These are phyloP conservation scores for Drosera capensis DNA, from an alignment of 148 eudicot species.

Conservation along the genomic window DNA sequence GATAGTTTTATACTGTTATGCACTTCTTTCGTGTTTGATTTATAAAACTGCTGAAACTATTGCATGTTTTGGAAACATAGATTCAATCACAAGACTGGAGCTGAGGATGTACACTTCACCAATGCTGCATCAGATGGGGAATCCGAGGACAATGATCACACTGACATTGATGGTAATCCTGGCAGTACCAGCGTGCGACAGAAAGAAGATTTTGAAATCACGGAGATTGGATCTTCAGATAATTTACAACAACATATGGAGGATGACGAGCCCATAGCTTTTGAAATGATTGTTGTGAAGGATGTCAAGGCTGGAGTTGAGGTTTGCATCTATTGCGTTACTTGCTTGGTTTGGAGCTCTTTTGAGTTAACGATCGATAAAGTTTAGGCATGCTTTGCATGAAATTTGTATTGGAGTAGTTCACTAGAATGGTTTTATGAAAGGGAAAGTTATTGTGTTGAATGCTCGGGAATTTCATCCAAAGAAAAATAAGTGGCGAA, in stretches of 20 bases:
- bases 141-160: not conserved
- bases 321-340: conserved; percentile 24
- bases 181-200: not conserved
- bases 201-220: conserved; percentile 5
- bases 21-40: no score
- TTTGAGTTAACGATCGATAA: no score
- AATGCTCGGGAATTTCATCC: no score
- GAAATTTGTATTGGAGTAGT: no score
- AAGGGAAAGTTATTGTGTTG: no score
- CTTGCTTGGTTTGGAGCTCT: not conserved
- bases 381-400: no score
- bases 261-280: conserved; percentile 32
- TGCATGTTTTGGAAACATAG: conserved; percentile 20
- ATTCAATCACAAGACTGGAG: conserved; percentile 94
- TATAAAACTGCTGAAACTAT: no score
- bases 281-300: conserved; percentile 78
- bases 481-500: no score
- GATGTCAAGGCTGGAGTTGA: conserved; percentile 65
- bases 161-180: not conserved
- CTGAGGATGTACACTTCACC: conserved; percentile 45
- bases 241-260: conserved; percentile 7
- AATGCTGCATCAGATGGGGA: not conserved
- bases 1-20: no score
- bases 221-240: conserved; percentile 8
- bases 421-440: no score